Percentiles rank a stretch among this genome's conserved stretches.
Conservation (phyloP, 306 rosid species). For the Prunus dulcis region DNA sequence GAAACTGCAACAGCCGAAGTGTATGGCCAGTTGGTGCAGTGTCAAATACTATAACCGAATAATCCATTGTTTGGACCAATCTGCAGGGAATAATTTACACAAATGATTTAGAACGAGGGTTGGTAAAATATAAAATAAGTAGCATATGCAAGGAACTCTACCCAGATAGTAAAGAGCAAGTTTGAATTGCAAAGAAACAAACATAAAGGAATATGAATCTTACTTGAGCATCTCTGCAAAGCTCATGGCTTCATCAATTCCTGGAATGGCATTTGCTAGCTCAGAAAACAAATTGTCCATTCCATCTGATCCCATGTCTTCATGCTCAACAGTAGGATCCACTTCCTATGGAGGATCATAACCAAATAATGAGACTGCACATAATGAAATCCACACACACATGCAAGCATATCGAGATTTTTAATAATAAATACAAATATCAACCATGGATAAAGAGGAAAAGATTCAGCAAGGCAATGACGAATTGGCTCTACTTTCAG, state of each 20-base stretch:
- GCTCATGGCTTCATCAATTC: slow-evolving; percentile 99
- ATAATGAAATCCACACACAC: neutral
- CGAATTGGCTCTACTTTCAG: neutral
- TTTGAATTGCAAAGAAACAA: slow-evolving; percentile 4
- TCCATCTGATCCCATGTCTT: slow-evolving; percentile 66
- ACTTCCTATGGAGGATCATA: slow-evolving; percentile 65
- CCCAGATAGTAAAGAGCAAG: neutral
- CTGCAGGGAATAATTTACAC: slow-evolving; percentile 39
- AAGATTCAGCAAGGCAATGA: neutral
- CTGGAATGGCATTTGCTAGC: slow-evolving; percentile 94
- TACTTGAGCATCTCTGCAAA: slow-evolving; percentile 99
- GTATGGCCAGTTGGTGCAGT: slow-evolving; percentile 99
- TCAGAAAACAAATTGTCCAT: slow-evolving; percentile 81
- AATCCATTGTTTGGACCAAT: slow-evolving; percentile 98
- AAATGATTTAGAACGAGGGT: neutral
- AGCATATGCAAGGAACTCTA: neutral
- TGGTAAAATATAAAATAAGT: neutral
- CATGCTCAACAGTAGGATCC: slow-evolving; percentile 87
- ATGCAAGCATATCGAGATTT: neutral
- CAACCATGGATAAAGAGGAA: neutral
- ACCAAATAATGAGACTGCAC: neutral
- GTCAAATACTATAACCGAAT: slow-evolving; percentile 93
- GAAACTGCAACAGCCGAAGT: slow-evolving; percentile 90
- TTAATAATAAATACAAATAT: neutral
- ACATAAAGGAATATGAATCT: slow-evolving; percentile 10